Base-by-base conservation (phyloP, 768 basidiomycete genomes). In the Boletus edulis region DNA sequence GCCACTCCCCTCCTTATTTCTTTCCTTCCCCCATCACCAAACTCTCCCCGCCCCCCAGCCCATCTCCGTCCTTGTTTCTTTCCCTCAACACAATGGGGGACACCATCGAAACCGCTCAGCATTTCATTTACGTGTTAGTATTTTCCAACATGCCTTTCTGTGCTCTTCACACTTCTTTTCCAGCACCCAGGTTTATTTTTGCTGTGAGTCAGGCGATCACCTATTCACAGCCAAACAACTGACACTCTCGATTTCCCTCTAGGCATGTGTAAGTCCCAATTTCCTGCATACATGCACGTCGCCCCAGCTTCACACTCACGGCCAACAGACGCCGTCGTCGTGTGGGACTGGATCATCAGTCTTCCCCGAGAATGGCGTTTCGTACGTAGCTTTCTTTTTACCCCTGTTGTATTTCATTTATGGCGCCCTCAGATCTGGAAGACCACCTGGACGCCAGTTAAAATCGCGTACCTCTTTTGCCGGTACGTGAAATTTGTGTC, bases 321-420 rank as follows among this genome's bases (percentile, higher is more conserved):
- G 39, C 42, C 46, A 46, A 49, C 66, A 91, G 89, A 91, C 71
- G 86, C 89, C 53, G 84, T 91, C 47, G 84, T 89, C 56, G 71
- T 90, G 49, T 91, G 89, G 89, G 89, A 91, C 76, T 91, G 89
- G 89, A 76, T 87, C 67, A 84, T 87, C 65, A 86, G 86, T 68
- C 70, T 91, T 55, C 83, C 85, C 40, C 78, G 87, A 73, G 89
- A 91, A 71, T 90, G 83, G 76, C 81, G 81, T 64, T 90, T 87
- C 72, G 89, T 90, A 72, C 62, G 77, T 72, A 46, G 51, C 34
- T 57, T 53, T 29, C 39, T 14, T 15, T 31, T 55, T 39, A 5
- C 27, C 31, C 49, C 35, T 13, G 9, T 47, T 20, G 22, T 31
- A n/a, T 17, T 27, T 20, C 40, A 42, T 32, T 46, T 34, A 56